Evolutionary conservation across 768 basidiomycete species (phyloP).

Genomic region (Serendipita sp.): DNA sequence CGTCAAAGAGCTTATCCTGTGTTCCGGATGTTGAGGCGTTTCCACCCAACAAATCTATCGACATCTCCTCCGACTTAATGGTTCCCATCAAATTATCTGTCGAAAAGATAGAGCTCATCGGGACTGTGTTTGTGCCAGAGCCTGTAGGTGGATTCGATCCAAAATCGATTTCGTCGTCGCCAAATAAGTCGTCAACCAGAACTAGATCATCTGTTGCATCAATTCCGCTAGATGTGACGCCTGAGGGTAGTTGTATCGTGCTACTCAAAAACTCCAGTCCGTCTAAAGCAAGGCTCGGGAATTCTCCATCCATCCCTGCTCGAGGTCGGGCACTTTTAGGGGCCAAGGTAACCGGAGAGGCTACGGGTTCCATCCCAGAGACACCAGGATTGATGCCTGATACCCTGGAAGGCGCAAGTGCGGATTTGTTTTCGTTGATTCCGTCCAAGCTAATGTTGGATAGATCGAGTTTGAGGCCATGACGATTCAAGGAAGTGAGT

Average conservation of each 20-base stretch:
- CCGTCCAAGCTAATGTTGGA: neutral
- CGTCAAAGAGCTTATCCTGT: neutral
- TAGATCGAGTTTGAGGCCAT: slow-evolving; percentile 3
- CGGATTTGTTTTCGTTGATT: neutral
- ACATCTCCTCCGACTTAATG: neutral
- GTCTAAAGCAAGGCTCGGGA: neutral
- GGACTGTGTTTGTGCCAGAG: neutral
- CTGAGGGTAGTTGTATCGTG: neutral
- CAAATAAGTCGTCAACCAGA: neutral
- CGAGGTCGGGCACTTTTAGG: neutral
- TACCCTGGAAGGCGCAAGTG: neutral
- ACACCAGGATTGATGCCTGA: neutral
- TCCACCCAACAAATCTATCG: neutral
- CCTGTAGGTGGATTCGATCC: neutral
- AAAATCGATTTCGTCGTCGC: neutral
- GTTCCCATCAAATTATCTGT: neutral
- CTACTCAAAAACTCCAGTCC: no score
- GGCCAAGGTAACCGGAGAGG: neutral
- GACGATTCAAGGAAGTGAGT: neutral
- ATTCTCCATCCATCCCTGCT: neutral
- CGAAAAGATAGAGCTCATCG: neutral
- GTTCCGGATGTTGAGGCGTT: neutral
- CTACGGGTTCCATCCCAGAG: neutral
- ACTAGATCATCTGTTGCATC: neutral
- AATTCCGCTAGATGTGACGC: neutral